Evolutionary conservation across 305 asterid genomes (phyloP), one percentile per base, ranked within the genome.

Genomic region (Rubia peregrina): DNA sequence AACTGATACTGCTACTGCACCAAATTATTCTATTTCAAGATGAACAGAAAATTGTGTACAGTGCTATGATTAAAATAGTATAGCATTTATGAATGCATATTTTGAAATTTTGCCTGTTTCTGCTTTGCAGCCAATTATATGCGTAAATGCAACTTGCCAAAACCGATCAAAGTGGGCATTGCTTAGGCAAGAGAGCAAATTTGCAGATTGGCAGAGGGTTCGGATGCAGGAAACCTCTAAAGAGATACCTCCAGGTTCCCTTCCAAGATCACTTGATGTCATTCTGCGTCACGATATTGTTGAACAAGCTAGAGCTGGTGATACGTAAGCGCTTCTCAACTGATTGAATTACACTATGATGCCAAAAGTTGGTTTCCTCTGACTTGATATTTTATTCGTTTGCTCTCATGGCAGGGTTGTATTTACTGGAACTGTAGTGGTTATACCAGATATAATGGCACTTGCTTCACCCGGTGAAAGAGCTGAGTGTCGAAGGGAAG

Each of bases 141-240:
- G 98, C 80, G 79, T 91, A 85, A 91, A 86, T 78, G 96, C 97
- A 41, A 89, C 94, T 66, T 94, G 97, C 78, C 92, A 87, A 62
- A 94, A 87, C 81, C 78, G 91, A 78, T 69, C 82, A 61, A 91
- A 72, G 61, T 94, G 99, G 98, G 99, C 96, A 59, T 83, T 94
- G 80, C 78, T 94, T 69, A 87, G 99, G 83, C 97, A 94, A 80
- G 99, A 94, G 48, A 94, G 99, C 86, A 91, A 91, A 79, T 94
- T 94, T 80, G 89, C 96, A 17, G 99, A 94, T 74, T 94, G 99
- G 99, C 99, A 94, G 81, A 94, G 99, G 79, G 96, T 91, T 17
- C 83, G 96, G 41, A 89, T 91, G 96, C 99, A 94, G 86, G 99
- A 94, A 82, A 83, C 93, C 71, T 89, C 99, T 41, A 84, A 87